Percentiles rank a stretch among this genome's conserved stretches.
Conservation (phyloP, 495 filamentous ascomycete species). For the Hypoxylon intermedium region DNA sequence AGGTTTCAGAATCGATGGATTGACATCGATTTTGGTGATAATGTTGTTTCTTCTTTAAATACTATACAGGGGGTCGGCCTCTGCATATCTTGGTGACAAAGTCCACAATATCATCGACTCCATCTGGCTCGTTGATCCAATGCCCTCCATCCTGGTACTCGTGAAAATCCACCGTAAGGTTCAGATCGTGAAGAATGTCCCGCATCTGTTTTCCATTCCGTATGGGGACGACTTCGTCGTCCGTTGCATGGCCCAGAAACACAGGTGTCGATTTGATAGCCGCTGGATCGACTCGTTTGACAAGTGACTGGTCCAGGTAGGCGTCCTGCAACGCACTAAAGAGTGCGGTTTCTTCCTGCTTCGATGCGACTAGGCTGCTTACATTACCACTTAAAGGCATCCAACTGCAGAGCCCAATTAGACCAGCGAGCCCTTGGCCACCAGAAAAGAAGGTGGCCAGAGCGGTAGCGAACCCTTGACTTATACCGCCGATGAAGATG, state of each 20-base stretch:
- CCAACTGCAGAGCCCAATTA: slow-evolving; percentile 65
- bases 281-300: not conserved
- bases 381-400: too few relatives aligned
- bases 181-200: slow-evolving; percentile 46
- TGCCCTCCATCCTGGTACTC: slow-evolving; percentile 62
- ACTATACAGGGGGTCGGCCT: too few relatives aligned
- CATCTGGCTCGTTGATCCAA: slow-evolving; percentile 61
- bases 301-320: slow-evolving; percentile 21
- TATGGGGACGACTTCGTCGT: slow-evolving; percentile 60
- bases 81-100: too few relatives aligned
- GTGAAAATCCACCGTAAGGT: slow-evolving; percentile 54
- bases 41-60: too few relatives aligned
- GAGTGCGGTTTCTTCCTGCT: too few relatives aligned
- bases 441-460: slow-evolving; percentile 50
- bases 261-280: slow-evolving; percentile 46
- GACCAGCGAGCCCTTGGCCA: slow-evolving; percentile 44
- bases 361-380: too few relatives aligned
- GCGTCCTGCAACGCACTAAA: too few relatives aligned
- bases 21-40: too few relatives aligned
- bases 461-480: slow-evolving; percentile 53
- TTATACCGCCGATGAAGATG: slow-evolving; percentile 47
- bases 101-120: slow-evolving; percentile 62
- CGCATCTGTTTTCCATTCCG: slow-evolving; percentile 52
- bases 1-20: too few relatives aligned
- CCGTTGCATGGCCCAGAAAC: slow-evolving; percentile 61